phyloP scores from a whole-genome alignment of 768 basidiomycete genomes.

The Collybia sp. region DNA sequence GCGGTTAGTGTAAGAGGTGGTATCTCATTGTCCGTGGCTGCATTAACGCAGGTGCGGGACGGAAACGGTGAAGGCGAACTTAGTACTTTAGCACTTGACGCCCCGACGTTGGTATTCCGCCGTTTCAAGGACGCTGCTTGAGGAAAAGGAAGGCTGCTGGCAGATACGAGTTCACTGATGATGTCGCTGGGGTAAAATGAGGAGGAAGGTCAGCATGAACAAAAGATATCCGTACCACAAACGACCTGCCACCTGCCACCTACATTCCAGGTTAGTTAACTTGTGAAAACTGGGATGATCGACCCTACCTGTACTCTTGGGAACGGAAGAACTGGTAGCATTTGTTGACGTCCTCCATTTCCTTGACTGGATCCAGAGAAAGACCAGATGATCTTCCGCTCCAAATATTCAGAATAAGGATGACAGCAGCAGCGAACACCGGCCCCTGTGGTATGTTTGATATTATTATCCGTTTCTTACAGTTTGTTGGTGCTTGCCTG shows the following conservation, averaged over 20 bases:
- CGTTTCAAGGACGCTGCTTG: not conserved
- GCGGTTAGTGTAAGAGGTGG: no score
- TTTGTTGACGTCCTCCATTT: slow-evolving; percentile 56
- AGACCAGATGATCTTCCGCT: slow-evolving; percentile 45
- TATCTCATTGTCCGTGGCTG: no score
- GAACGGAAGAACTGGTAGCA: slow-evolving; percentile 49
- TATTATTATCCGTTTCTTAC: not conserved
- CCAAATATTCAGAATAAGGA: slow-evolving; percentile 67
- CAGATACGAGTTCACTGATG: slow-evolving; percentile 28
- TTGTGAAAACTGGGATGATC: not conserved
- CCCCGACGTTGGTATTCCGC: no score
- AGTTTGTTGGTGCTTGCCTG: slow-evolving; percentile 23
- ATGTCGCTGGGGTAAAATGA: slow-evolving; percentile 23
- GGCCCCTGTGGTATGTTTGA: slow-evolving; percentile 20
- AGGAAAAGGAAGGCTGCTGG: slow-evolving; percentile 24
- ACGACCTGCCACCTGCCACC: slow-evolving; percentile 38
- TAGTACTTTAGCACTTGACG: no score
- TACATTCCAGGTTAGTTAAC: slow-evolving; percentile 8
- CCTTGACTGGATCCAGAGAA: slow-evolving; percentile 39
- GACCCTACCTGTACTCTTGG: slow-evolving; percentile 32
- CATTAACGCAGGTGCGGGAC: no score
- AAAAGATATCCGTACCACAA: slow-evolving; percentile 22
- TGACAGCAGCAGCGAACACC: slow-evolving; percentile 38
- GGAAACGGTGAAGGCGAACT: no score
- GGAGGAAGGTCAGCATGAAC: not conserved